Conservation (phyloP, 106 monocot genomes). For the Apostasia ramifera region DNA sequence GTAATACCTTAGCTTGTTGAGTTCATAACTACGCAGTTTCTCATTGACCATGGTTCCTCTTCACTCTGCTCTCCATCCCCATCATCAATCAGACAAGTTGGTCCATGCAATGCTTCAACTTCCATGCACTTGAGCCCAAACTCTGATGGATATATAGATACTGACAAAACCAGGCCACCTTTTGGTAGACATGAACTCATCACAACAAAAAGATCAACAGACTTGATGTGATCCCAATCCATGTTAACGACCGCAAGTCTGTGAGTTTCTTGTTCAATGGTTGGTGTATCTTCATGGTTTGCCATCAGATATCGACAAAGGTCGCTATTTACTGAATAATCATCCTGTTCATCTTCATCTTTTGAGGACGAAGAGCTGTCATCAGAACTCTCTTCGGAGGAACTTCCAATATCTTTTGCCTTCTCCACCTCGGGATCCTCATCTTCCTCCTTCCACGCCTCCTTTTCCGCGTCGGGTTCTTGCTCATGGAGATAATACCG, state of each 20-base stretch:
- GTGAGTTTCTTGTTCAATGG: constrained; percentile 56
- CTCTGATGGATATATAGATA: constrained; percentile 77
- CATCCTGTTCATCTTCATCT: constrained; percentile 5
- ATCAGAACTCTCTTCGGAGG: constrained; percentile 4
- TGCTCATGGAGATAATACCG: constrained; percentile 57
- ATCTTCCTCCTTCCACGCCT: background rate
- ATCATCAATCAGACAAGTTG: constrained; percentile 50
- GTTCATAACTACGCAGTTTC: constrained; percentile 71
- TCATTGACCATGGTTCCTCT: constrained; percentile 43
- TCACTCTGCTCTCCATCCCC: constrained; percentile 19
- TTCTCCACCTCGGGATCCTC: constrained; percentile 7
- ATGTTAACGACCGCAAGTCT: constrained; percentile 86
- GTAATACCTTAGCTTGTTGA: constrained; percentile 89
- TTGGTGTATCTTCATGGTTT: constrained; percentile 61
- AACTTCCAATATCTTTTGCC: constrained; percentile 2
- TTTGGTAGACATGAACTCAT: constrained; percentile 88
- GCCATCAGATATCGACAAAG: constrained; percentile 55
- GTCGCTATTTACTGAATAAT: constrained; percentile 42
- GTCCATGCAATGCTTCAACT: constrained; percentile 60
- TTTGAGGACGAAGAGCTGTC: background rate
- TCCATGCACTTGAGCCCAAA: constrained; percentile 89
- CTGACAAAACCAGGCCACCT: constrained; percentile 68
- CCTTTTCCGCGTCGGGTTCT: constrained; percentile 12
- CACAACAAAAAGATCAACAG: constrained; percentile 87
- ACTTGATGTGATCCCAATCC: constrained; percentile 98